phyloP scores from a whole-genome alignment of 148 eudicot genomes.

The Persicaria tinctoria region DNA sequence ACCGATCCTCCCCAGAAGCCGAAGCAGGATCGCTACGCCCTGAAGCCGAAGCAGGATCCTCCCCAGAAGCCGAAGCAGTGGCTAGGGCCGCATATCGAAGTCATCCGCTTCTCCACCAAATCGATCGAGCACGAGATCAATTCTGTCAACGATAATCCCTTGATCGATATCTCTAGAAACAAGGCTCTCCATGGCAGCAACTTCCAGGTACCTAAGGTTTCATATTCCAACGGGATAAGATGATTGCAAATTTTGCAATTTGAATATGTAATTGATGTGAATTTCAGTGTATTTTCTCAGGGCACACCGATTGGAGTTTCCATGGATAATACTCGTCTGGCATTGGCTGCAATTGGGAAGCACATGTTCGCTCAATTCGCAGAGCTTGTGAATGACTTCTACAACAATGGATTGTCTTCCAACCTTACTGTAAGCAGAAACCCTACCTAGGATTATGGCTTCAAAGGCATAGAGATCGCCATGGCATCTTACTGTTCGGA shows the following conservation, averaged over 20 bases:
- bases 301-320: constrained; percentile 34
- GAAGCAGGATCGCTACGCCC: constrained; percentile 29
- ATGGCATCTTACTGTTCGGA: constrained; percentile 30
- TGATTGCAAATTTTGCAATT: too few species aligned
- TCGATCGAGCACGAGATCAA: constrained; percentile 28
- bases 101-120: constrained; percentile 23
- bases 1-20: constrained; percentile 28
- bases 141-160: constrained; percentile 29
- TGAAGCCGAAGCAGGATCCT: constrained; percentile 31
- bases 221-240: too few species aligned
- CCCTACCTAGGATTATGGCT: constrained; percentile 32
- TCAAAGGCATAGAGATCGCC: constrained; percentile 28
- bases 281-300: too few species aligned
- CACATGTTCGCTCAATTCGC: constrained; percentile 28
- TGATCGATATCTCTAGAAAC: constrained; percentile 25
- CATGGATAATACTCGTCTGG: constrained; percentile 30
- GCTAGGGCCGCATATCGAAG: constrained; percentile 32
- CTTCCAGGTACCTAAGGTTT: constrained; percentile 15
- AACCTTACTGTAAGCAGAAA: constrained; percentile 24
- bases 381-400: constrained; percentile 30
- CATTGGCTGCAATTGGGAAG: constrained; percentile 26
- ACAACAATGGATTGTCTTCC: constrained; percentile 32
- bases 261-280: too few species aligned
- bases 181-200: constrained; percentile 27
- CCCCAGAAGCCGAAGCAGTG: constrained; percentile 31